Evolutionary conservation across 805 yeast genomes (phyloP).

Genomic region (Groenewaldozyma salmanticensis): DNA sequence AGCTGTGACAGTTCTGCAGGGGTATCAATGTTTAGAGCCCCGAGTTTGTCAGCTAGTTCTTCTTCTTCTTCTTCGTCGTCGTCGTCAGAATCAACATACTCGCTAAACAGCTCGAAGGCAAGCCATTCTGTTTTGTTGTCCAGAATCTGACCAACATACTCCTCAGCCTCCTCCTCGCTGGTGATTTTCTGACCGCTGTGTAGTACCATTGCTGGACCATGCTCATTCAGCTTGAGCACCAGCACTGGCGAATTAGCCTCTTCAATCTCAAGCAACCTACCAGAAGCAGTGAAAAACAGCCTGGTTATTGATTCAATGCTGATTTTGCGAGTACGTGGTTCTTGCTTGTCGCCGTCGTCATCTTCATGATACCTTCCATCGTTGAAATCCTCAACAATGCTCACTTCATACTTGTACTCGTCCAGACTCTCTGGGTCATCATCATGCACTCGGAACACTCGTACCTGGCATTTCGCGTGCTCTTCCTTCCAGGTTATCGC

Average conservation of each 20-base stretch:
- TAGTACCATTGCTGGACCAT: not conserved
- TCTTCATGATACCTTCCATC: conserved; percentile 67
- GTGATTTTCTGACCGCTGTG: not conserved
- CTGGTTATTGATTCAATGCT: conserved; percentile 37
- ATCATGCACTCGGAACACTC: conserved; percentile 28
- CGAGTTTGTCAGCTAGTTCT: conserved; percentile 11
- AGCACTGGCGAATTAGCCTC: conserved; percentile 57
- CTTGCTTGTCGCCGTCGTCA: conserved; percentile 27
- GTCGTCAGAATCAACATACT: conserved; percentile 20
- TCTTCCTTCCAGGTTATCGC: conserved; percentile 68
- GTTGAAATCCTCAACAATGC: conserved; percentile 47
- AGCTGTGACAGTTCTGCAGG: conserved; percentile 43
- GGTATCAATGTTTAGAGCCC: conserved; percentile 3
- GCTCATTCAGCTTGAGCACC: conserved; percentile 40
- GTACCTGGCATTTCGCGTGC: conserved; percentile 44
- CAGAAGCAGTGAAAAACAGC: conserved; percentile 62
- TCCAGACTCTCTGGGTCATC: conserved; percentile 2
- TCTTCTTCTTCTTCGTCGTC: conserved; percentile 8
- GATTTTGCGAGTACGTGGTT: conserved; percentile 28
- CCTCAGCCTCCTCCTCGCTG: conserved; percentile 10
- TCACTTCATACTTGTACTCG: conserved; percentile 36
- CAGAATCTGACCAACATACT: conserved; percentile 7
- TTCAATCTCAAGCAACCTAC: conserved; percentile 51
- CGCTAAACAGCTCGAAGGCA: conserved; percentile 40
- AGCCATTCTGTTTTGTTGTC: conserved; percentile 35